Evolutionary conservation across 2,329 filamentous ascomycete species (phyloP).

Genomic region (Xylariaceae sp.): DNA sequence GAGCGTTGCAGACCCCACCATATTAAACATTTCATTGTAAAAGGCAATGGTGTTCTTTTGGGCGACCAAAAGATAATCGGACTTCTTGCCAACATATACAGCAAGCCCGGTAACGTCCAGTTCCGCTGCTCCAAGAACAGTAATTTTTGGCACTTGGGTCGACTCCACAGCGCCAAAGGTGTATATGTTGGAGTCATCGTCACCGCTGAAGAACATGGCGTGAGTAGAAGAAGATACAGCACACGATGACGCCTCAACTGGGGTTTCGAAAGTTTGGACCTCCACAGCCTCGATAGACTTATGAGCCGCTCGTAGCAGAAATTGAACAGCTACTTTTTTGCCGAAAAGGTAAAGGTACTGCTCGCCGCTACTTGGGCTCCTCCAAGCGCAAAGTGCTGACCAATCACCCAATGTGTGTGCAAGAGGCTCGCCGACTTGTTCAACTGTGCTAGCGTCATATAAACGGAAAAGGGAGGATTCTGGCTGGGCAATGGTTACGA

Average conservation of each 20-base stretch:
- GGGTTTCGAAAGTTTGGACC: slow-evolving; percentile 52
- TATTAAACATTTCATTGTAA: slow-evolving; percentile 46
- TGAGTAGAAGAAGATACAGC: slow-evolving; percentile 47
- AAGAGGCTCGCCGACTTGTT: slow-evolving; percentile 42
- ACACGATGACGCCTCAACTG: slow-evolving; percentile 52
- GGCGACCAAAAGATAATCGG: slow-evolving; percentile 51
- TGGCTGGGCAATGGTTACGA: slow-evolving; percentile 51
- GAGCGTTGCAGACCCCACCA: slow-evolving; percentile 47
- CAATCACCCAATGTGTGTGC: slow-evolving; percentile 52
- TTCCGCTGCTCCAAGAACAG: slow-evolving; percentile 44
- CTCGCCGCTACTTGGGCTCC: slow-evolving; percentile 46
- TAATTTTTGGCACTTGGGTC: slow-evolving; percentile 45
- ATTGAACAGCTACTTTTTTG: slow-evolving; percentile 48
- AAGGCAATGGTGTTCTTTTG: slow-evolving; percentile 47
- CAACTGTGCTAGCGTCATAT: slow-evolving; percentile 45
- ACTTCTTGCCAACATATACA: slow-evolving; percentile 46
- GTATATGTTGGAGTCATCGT: slow-evolving; percentile 49
- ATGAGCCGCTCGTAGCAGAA: slow-evolving; percentile 44
- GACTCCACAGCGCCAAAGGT: slow-evolving; percentile 49
- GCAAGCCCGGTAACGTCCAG: slow-evolving; percentile 51
- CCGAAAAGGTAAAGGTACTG: slow-evolving; percentile 55
- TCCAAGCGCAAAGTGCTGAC: slow-evolving; percentile 55
- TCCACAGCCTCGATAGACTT: slow-evolving; percentile 47
- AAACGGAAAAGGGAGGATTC: slow-evolving; percentile 52
- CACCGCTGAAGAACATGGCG: slow-evolving; percentile 49